A percentile compares a stretch with the other conserved stretches of the same genome.
phyloP scores from a whole-genome alignment of 1,284 basidiomycete species.

The Cronartium quercuum region DNA sequence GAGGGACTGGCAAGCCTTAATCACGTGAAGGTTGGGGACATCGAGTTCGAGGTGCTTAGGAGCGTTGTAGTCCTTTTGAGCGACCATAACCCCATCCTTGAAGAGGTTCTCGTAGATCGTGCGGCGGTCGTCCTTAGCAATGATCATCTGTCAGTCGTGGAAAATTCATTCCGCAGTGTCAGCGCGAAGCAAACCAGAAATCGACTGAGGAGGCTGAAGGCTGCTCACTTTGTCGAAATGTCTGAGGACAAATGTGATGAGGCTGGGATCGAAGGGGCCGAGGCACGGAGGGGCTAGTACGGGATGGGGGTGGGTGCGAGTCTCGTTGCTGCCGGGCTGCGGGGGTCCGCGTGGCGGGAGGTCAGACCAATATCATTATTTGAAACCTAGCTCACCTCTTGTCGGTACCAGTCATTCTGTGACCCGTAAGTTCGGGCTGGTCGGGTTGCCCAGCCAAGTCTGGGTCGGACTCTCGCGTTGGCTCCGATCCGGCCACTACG shows the following conservation, averaged over 20 bases:
- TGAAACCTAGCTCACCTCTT: background rate
- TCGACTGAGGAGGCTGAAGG: background rate
- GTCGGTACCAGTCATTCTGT: no score
- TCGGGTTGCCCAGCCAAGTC: no score
- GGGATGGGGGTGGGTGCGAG: background rate
- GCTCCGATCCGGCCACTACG: no score
- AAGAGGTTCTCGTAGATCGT: conserved; percentile 80
- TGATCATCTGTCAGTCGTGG: conserved; percentile 43
- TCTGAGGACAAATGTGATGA: background rate
- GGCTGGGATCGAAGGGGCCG: background rate
- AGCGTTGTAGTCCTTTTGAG: conserved; percentile 98
- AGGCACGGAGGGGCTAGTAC: no score
- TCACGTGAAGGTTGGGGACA: conserved; percentile 94
- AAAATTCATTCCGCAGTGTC: background rate
- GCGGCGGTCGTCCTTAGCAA: conserved; percentile 47
- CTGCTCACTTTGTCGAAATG: background rate
- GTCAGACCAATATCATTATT: conserved; percentile 1
- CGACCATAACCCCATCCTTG: conserved; percentile 98
- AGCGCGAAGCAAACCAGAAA: conserved; percentile 37
- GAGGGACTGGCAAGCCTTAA: conserved; percentile 98
- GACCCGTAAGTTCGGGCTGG: no score
- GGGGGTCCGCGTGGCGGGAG: background rate
- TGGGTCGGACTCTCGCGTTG: no score
- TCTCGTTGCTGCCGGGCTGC: background rate
- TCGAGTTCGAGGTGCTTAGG: conserved; percentile 96